Base-by-base conservation (phyloP, 768 basidiomycete species). In the Termitomyces heimii region DNA sequence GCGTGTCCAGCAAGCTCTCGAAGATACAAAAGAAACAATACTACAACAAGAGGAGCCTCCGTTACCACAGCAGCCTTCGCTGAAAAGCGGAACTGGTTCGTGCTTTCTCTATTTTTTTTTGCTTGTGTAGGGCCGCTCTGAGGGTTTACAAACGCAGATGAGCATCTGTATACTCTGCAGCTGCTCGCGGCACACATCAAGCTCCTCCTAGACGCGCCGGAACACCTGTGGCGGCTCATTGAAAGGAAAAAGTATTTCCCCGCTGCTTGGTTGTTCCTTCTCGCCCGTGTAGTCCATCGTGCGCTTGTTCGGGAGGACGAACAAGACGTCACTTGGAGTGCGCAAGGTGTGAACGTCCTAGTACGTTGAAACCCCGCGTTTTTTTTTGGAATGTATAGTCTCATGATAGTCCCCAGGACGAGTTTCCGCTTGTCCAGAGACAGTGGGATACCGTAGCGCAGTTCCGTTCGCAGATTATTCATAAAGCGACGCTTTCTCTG, bases 371-470 rank as follows among this genome's bases (percentile, higher is more conserved):
- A n/a, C n/a, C n/a, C 10, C 32, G 16, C 20, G 34, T 5, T 12
- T 12, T 5, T 26, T 18, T 22, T 45, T 31, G 14, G 31, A 10
- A 9, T 32, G 32, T 32, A 9, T 32, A 2, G 16, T 47, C 49
- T 53, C 3, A 49, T 32, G 8, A 24, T 56, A 39, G 35, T 52
- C 8, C 40, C 46, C 16, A 94, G 93, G 82, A 83, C 47, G 91
- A 94, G 70, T 88, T 95, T 62, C 92, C 94, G 28, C 75, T 98
- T 5, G 83, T 93, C 3, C 89, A 93, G 62, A 86, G 92, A 35
- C 95, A 98, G 71, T 98, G 94, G 95, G 95, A 96, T 56, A 79
- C 83, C 1, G 83, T 98, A 8, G 83, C 85, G 5, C 91, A 89
- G 62, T 93, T 96, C 67, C 86, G 93, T 44, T 76, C 86, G 1